Percentiles rank a stretch among this genome's conserved stretches.
These are phyloP conservation scores for Ceratocystis smalleyi DNA, from an alignment of 2,329 filamentous ascomycete species.

Conservation along the genomic window DNA sequence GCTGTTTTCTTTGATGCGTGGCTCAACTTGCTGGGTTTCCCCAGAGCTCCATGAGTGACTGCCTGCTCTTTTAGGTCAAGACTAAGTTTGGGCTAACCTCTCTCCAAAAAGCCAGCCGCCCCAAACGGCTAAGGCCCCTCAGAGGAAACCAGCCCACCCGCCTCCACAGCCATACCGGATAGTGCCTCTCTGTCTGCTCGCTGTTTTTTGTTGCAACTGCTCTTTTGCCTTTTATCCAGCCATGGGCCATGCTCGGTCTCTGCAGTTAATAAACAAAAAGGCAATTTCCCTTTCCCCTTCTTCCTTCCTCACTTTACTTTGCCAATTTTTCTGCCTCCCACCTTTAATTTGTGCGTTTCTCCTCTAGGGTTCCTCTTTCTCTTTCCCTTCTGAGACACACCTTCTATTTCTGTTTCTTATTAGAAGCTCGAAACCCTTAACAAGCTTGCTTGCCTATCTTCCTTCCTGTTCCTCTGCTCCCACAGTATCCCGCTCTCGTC, in stretches of 20 bases:
- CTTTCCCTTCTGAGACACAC: not conserved
- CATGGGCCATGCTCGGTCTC: not conserved
- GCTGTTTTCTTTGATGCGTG: not conserved
- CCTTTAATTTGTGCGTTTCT: not conserved
- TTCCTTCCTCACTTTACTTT: not conserved
- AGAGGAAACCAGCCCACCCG: not conserved
- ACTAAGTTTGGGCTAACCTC: not conserved
- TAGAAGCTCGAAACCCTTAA: not conserved
- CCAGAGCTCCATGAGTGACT: not conserved
- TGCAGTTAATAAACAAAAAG: not conserved
- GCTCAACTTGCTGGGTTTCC: not conserved
- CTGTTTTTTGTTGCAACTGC: not conserved
- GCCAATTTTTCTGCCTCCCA: not conserved
- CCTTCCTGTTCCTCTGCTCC: not conserved
- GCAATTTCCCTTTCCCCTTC: not conserved
- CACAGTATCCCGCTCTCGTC: not conserved
- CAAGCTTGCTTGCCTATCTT: not conserved
- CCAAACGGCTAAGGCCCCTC: not conserved
- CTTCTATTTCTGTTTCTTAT: not conserved
- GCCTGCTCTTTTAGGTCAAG: not conserved
- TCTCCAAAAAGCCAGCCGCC: not conserved
- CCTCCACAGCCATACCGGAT: not conserved
- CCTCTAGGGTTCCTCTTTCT: not conserved
- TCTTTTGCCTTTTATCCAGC: not conserved
- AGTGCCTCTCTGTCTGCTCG: not conserved